phyloP scores from a whole-genome alignment of 306 rosid genomes.

The Oemleria cerasiformis region DNA sequence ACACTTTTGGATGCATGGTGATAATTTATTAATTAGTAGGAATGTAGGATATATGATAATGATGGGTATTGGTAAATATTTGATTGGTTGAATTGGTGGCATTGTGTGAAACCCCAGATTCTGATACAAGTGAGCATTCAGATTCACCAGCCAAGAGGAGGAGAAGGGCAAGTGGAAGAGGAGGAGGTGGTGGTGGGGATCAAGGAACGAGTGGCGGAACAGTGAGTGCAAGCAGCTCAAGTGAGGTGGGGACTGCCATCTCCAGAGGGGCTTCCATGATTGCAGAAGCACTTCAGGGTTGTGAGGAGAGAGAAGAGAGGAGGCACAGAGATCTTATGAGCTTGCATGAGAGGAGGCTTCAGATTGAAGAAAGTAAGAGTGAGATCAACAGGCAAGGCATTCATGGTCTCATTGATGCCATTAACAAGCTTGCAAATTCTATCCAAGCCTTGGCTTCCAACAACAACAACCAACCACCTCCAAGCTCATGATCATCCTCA shows the following conservation, averaged over 20 bases:
- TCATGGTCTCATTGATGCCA: constrained; percentile 43
- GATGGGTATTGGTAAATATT: not conserved
- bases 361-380: constrained; percentile 39
- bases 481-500: constrained; percentile 10
- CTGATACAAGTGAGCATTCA: constrained; percentile 45
- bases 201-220: constrained; percentile 25
- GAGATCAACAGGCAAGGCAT: constrained; percentile 41
- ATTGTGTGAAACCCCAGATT: constrained; percentile 42
- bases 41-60: too few relatives aligned
- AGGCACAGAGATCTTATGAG: constrained; percentile 38
- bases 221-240: constrained; percentile 19
- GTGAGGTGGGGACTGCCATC: constrained; percentile 41
- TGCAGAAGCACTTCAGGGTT: constrained; percentile 42
- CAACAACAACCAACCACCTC: constrained; percentile 25
- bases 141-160: constrained; percentile 44
- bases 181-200: constrained; percentile 15
- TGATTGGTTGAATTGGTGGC: constrained; percentile 23
- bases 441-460: constrained; percentile 46
- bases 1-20: constrained; percentile 3
- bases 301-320: constrained; percentile 42
- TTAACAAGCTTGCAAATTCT: constrained; percentile 43
- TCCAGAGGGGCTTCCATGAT: constrained; percentile 41
- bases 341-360: constrained; percentile 38
- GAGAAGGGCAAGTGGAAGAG: constrained; percentile 24
- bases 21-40: not conserved